Evolutionary conservation across 768 basidiomycete species (phyloP), one percentile per base, ranked within the genome.

Genomic region (Suillus variegatus): DNA sequence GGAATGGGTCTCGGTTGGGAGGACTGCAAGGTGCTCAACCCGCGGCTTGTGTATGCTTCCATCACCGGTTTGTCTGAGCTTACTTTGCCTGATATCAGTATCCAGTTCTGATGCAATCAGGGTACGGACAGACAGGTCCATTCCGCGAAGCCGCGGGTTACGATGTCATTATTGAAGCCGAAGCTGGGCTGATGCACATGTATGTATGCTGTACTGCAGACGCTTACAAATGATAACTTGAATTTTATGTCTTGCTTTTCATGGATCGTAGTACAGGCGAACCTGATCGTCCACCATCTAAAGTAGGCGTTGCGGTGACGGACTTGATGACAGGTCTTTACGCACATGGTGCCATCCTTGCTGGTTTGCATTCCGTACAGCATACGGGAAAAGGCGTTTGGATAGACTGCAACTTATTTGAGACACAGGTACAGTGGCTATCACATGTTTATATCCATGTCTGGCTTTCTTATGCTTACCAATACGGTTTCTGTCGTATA

Each of bases 101-200:
- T 25, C 65, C 25, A 60, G 9, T 61, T 58, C 51, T 32, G 25
- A 56, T 65, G 55, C 61, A 12, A 55, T 22, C 65, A 89, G 91
- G 90, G 18, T 92, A 92, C 68, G 91, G 91, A 1, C 96, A 97
- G 71, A 95, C 93, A 0, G 96, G 96, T 1, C 96, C 96, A 10
- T 97, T 89, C 71, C 82, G 90, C 61, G 81, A 86, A 62, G 86
- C 89, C 22, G 90, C 95, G 20, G 95, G 95, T 16, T 97, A 96
- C 76, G 94, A 95, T 74, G 95, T 95, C 32, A 78, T 89, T 32
- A 88, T 93, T 35, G 92, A 95, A 74, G 95, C 88, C 3, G 95
- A 97, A 76, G 94, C 95, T 41, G 97, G 96, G 12, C 79, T 97
- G 60, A 95, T 95, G 94, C 93, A 95, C 76, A 95, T 95, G 91